Percentiles rank a stretch among this genome's conserved stretches.
Evolutionary conservation across 139 green algal species (phyloP).

Genomic region (Microglena sp.): DNA sequence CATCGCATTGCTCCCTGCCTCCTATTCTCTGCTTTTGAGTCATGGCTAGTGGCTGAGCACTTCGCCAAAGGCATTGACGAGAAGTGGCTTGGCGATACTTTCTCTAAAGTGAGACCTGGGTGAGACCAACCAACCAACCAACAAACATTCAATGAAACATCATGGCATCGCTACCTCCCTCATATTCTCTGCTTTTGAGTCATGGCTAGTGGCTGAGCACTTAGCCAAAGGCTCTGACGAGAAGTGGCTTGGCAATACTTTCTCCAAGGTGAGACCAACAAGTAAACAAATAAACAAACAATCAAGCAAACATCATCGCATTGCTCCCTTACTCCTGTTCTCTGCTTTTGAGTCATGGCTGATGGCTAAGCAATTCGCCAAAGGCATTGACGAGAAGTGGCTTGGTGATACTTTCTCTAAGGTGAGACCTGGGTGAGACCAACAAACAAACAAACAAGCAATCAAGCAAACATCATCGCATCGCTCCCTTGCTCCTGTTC

Average conservation of each 20-base stretch:
- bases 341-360: constrained; percentile 93
- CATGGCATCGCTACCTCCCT: constrained; percentile 92
- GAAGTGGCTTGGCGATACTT: constrained; percentile 74
- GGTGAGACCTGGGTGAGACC: constrained; percentile 1
- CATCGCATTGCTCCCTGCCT: constrained; percentile 86
- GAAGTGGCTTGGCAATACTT: constrained; percentile 74
- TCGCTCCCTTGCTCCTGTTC: constrained; percentile 95
- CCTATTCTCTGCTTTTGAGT: constrained; percentile 93
- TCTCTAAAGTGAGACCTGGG: constrained; percentile 37
- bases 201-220: constrained; percentile 90
- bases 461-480: constrained; percentile 38
- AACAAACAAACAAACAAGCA: neutral
- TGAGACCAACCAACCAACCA: neutral
- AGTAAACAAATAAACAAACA: too few relatives aligned
- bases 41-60: constrained; percentile 88
- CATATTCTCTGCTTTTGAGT: constrained; percentile 95
- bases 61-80: constrained; percentile 60
- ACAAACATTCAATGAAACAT: neutral
- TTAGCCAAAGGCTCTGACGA: constrained; percentile 63
- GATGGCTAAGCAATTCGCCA: constrained; percentile 74
- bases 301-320: neutral
- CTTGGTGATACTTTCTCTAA: constrained; percentile 71
- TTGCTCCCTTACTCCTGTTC: constrained; percentile 93
- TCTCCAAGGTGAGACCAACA: constrained; percentile 43
- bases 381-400: constrained; percentile 66